Conservation (phyloP, 805 yeast species). For the Zygosaccharomyces rouxii region DNA sequence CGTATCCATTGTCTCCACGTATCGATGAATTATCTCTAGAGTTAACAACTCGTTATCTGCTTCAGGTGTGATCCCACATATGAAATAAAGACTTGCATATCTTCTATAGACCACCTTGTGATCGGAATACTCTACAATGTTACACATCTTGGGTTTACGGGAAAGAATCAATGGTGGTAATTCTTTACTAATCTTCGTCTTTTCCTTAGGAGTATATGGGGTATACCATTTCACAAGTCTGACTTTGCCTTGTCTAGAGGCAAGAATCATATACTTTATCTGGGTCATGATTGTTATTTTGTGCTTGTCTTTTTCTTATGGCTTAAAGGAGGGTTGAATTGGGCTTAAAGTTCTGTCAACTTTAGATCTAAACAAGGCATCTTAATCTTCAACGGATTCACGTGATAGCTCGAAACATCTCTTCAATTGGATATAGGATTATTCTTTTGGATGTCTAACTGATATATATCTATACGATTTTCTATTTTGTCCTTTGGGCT, state of each 20-base stretch:
- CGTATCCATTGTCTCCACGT: slow-evolving; percentile 95
- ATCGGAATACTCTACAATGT: slow-evolving; percentile 76
- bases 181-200: slow-evolving; percentile 77
- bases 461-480: background rate
- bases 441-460: background rate
- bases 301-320: background rate
- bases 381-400: background rate
- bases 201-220: slow-evolving; percentile 78
- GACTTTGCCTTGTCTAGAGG: slow-evolving; percentile 93
- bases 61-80: slow-evolving; percentile 59
- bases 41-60: slow-evolving; percentile 78
- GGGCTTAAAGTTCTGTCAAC: slow-evolving; percentile 2
- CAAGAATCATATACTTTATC: slow-evolving; percentile 70
- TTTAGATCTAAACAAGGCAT: background rate
- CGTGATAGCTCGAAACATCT: slow-evolving; percentile 2
- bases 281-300: slow-evolving; percentile 25
- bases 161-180: slow-evolving; percentile 79
- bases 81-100: slow-evolving; percentile 88
- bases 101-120: slow-evolving; percentile 82
- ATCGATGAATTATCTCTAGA: slow-evolving; percentile 83
- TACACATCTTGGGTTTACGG: slow-evolving; percentile 92
- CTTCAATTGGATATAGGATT: background rate
- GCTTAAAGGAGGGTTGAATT: background rate
- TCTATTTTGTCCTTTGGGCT: background rate
- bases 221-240: slow-evolving; percentile 91